phyloP scores from a whole-genome alignment of 169 alveolate genomes.

The Blepharisma undulans region DNA sequence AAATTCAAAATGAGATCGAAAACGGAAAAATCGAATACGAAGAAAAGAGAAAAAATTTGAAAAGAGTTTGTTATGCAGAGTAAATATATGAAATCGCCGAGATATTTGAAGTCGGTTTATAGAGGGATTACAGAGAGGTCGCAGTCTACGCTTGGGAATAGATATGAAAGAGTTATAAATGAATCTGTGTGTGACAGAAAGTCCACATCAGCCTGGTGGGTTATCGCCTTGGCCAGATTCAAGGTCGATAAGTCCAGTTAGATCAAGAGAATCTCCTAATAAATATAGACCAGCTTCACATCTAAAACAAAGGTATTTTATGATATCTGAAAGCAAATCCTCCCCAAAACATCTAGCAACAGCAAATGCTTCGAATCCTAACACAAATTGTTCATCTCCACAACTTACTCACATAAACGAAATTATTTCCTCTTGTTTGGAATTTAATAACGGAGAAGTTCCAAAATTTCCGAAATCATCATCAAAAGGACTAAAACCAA shows the following conservation, averaged over 20 bases:
- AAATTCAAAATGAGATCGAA: neutral
- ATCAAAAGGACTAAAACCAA: neutral
- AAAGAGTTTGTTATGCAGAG: neutral
- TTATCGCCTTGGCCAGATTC: neutral
- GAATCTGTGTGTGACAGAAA: neutral
- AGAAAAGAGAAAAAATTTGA: neutral
- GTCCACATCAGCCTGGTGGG: neutral
- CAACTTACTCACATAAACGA: neutral
- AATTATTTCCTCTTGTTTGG: neutral
- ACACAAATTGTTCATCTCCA: neutral
- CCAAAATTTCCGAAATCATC: neutral
- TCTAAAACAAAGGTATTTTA: neutral
- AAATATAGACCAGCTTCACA: neutral
- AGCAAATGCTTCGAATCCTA: neutral
- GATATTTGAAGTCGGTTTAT: neutral
- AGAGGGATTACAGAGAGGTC: neutral
- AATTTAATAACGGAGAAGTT: neutral
- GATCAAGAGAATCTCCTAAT: neutral
- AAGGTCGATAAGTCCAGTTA: neutral
- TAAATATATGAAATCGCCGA: neutral
- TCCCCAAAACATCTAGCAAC: neutral
- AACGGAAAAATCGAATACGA: neutral
- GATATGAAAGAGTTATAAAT: neutral
- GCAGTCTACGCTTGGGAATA: neutral
- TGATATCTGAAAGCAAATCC: neutral